These are phyloP conservation scores for Discostella stelligera DNA, from an alignment of 352 stramenopile genomes.

Conservation along the genomic window DNA sequence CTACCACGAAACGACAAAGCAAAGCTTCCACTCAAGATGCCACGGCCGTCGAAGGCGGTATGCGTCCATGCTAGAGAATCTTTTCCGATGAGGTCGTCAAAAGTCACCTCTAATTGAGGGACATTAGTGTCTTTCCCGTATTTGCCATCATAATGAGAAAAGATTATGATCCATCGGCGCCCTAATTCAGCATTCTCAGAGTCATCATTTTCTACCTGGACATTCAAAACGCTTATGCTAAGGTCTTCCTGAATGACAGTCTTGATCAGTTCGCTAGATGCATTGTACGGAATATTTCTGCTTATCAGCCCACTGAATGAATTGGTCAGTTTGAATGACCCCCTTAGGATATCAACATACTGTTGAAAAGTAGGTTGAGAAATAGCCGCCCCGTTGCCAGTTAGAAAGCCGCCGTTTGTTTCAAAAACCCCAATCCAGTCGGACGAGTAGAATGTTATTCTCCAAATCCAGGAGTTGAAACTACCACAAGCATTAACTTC, in stretches of 20 bases:
- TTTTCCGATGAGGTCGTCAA: slow-evolving; percentile 42
- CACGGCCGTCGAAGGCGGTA: slow-evolving; percentile 53
- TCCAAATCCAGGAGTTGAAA: slow-evolving; percentile 75
- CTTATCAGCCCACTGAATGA: slow-evolving; percentile 44
- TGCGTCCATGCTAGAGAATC: slow-evolving; percentile 52
- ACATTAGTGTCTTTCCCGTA: slow-evolving; percentile 51
- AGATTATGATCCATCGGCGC: slow-evolving; percentile 65
- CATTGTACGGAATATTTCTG: slow-evolving; percentile 50
- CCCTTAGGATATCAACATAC: slow-evolving; percentile 48
- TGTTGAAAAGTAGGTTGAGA: slow-evolving; percentile 32
- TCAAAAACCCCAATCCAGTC: slow-evolving; percentile 38
- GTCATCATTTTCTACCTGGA: slow-evolving; percentile 55
- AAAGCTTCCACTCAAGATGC: slow-evolving; percentile 61
- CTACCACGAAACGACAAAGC: slow-evolving; percentile 56
- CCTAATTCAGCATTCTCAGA: slow-evolving; percentile 49
- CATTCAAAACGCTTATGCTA: slow-evolving; percentile 45
- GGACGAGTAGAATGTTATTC: slow-evolving; percentile 75
- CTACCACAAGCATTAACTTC: slow-evolving; percentile 75
- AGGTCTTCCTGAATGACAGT: slow-evolving; percentile 64
- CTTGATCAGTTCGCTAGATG: slow-evolving; percentile 49
- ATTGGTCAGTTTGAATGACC: slow-evolving; percentile 49
- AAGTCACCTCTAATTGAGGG: slow-evolving; percentile 45
- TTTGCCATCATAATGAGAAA: slow-evolving; percentile 52
- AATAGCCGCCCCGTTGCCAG: slow-evolving; percentile 44
- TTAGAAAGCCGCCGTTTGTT: slow-evolving; percentile 44